Conservation (phyloP, 345 rosid species). For the Eucalyptus melliodora region DNA sequence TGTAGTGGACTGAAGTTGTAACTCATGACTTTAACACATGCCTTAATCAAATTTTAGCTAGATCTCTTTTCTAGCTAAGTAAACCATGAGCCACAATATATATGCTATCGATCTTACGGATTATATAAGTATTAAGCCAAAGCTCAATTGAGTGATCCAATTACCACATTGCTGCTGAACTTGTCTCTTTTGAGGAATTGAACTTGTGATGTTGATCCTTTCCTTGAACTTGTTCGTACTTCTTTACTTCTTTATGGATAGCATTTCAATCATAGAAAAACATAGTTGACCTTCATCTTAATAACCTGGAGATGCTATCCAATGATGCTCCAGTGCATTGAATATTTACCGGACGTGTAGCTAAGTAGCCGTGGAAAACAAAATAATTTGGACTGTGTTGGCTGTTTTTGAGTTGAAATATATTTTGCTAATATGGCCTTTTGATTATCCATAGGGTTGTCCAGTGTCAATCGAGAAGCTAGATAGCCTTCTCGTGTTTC, state of each 20-base stretch:
- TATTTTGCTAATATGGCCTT: not conserved
- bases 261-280: not conserved
- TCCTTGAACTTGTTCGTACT: not conserved
- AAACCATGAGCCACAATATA: no score
- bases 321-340: not conserved
- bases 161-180: not conserved
- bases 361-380: not conserved
- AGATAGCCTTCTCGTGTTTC: slow-evolving; percentile 58
- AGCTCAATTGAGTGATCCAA: not conserved
- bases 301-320: not conserved
- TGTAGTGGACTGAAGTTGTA: not conserved
- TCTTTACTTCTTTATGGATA: not conserved
- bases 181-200: not conserved
- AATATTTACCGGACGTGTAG: not conserved
- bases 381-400: not conserved
- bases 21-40: not conserved
- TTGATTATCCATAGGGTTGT: slow-evolving; percentile 56
- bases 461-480: slow-evolving; percentile 84
- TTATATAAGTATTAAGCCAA: no score
- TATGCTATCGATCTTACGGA: no score
- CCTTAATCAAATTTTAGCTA: not conserved
- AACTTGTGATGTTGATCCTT: not conserved
- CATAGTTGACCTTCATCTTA: not conserved
- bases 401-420: not conserved
- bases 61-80: not conserved